Base-by-base conservation (phyloP, 768 basidiomycete species). In the Phylloporus sp. region DNA sequence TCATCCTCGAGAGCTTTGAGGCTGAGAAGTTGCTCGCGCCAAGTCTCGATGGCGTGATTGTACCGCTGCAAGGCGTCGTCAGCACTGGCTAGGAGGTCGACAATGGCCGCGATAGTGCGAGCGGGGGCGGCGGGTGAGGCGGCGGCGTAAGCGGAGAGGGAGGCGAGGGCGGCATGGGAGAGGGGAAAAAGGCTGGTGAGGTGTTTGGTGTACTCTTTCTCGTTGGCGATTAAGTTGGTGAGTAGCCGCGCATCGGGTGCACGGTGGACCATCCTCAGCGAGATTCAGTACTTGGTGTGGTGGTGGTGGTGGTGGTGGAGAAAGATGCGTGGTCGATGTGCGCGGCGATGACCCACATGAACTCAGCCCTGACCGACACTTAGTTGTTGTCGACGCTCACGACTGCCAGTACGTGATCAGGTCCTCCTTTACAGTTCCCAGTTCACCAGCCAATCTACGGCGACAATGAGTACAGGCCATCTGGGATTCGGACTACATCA, bases 1-100 rank as follows among this genome's bases (percentile, higher is more conserved):
- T 88, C 88, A 40, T 89, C 85, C 67, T 92, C 88, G 48, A 86
- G 72, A 10, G 71, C 72, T 62, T 84, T 87, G 55, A 93, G 70
- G 3, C 67, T 68, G 53, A 73, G 74, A 54, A 91, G 74, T 50
- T 79, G 74, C 27, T 80, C 80, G 29, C 80, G 75, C 82, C 88
- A 91, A 16, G 75, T 65, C 32, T 91, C 85, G 2, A 91, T 72
- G 0, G 80, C 78, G 9, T 60, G 70, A 0, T 77, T 77, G 63
- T 90, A 91, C 23, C 73, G 68, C 26, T 77, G 73, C 5, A 91
- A 70, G 0, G 86, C 89, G 45, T 86, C 82, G 51, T 91, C 86
- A 1, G 84, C 85, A 11, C 76, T 75, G 0, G 80, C 77, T 7
- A 92, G 70, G 0, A 78, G 73, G 11, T 76, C 76, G 20, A 83